phyloP scores from a whole-genome alignment of 805 yeast species.

The Wickerhamomyces pijperi region DNA sequence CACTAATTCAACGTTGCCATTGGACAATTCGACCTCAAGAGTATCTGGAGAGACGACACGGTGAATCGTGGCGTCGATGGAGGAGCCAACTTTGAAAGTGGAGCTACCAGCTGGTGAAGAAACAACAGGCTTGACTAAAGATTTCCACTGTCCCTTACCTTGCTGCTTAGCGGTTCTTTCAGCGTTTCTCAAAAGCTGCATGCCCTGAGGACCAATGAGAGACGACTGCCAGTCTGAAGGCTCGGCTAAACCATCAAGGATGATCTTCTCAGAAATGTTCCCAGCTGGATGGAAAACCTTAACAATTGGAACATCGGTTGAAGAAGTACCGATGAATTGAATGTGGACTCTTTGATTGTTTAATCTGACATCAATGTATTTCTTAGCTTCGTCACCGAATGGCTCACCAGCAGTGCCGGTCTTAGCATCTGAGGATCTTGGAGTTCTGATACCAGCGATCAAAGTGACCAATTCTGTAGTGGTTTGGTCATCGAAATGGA shows the following conservation, averaged over 20 bases:
- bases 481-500: slow-evolving; percentile 31
- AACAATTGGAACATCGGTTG: slow-evolving; percentile 64
- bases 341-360: slow-evolving; percentile 50
- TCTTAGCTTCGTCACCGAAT: slow-evolving; percentile 54
- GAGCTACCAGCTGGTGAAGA: slow-evolving; percentile 15
- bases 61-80: slow-evolving; percentile 43
- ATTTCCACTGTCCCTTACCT: slow-evolving; percentile 49
- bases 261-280: slow-evolving; percentile 61
- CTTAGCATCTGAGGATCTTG: slow-evolving; percentile 46
- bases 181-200: slow-evolving; percentile 51
- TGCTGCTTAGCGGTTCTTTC: slow-evolving; percentile 49
- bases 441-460: slow-evolving; percentile 65
- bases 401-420: slow-evolving; percentile 35
- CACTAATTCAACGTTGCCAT: slow-evolving; percentile 41
- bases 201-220: slow-evolving; percentile 50
- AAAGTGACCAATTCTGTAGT: slow-evolving; percentile 52
- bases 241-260: slow-evolving; percentile 40
- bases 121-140: slow-evolving; percentile 17
- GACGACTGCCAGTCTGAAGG: slow-evolving; percentile 67
- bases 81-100: slow-evolving; percentile 32
- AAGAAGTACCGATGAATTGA: slow-evolving; percentile 46
- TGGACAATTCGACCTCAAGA: slow-evolving; percentile 36
- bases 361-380: slow-evolving; percentile 51
- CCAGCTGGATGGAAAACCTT: slow-evolving; percentile 63
- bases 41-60: slow-evolving; percentile 64